A percentile compares a stretch with the other conserved stretches of the same genome.
These are phyloP conservation scores for Lupinus albus DNA, from an alignment of 306 rosid species.

Conservation along the genomic window DNA sequence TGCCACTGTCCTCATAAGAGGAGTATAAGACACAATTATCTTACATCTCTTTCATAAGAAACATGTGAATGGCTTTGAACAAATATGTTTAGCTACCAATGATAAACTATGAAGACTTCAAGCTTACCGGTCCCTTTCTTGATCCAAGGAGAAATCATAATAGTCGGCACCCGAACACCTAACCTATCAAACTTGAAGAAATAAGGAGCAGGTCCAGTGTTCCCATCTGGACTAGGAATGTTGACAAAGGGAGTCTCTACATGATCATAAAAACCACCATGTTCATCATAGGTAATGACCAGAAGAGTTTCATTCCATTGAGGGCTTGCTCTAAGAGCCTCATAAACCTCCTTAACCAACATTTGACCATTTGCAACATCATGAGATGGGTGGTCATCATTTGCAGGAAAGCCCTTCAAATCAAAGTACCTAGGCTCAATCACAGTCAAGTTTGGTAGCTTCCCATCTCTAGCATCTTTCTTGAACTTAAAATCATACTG, in stretches of 20 bases:
- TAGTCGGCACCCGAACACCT: slow-evolving; percentile 95
- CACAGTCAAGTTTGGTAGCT: slow-evolving; percentile 82
- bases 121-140: slow-evolving; percentile 89
- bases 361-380: slow-evolving; percentile 98
- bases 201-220: slow-evolving; percentile 94
- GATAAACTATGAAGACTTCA: slow-evolving; percentile 15
- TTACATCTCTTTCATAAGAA: slow-evolving; percentile 37
- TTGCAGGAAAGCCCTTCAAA: slow-evolving; percentile 70
- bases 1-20: slow-evolving; percentile 5
- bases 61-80: slow-evolving; percentile 28
- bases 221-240: slow-evolving; percentile 95
- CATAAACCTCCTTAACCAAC: slow-evolving; percentile 90
- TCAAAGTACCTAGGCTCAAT: slow-evolving; percentile 95
- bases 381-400: slow-evolving; percentile 98
- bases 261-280: slow-evolving; percentile 95
- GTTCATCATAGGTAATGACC: slow-evolving; percentile 92
- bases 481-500: slow-evolving; percentile 76
- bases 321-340: slow-evolving; percentile 85
- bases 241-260: slow-evolving; percentile 81
- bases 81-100: slow-evolving; percentile 15
- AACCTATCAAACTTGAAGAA: slow-evolving; percentile 97
- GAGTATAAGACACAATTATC: slow-evolving; percentile 26
- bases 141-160: slow-evolving; percentile 99
- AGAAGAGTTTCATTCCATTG: slow-evolving; percentile 94
- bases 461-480: slow-evolving; percentile 78